These are phyloP conservation scores for Pseudodiploospora longispora DNA, from an alignment of 2,329 filamentous ascomycete genomes.

Conservation along the genomic window DNA sequence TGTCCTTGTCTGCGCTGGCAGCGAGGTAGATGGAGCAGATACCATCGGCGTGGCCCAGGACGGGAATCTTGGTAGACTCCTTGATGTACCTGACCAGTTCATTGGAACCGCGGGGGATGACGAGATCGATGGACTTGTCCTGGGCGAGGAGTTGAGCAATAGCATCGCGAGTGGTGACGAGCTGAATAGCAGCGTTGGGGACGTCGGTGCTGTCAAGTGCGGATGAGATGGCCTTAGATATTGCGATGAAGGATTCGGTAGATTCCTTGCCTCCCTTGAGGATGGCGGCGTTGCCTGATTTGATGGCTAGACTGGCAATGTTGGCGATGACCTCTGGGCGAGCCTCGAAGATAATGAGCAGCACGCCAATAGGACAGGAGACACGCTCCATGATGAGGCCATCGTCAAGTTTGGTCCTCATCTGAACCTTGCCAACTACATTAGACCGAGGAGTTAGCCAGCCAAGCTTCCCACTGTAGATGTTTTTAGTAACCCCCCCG, in stretches of 20 bases:
- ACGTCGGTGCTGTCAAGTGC: slow-evolving; percentile 68
- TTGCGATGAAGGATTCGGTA: slow-evolving; percentile 87
- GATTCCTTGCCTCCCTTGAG: slow-evolving; percentile 97
- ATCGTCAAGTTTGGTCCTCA: slow-evolving; percentile 80
- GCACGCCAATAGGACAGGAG: slow-evolving; percentile 91
- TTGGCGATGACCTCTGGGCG: slow-evolving; percentile 97
- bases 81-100: slow-evolving; percentile 89
- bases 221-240: slow-evolving; percentile 73
- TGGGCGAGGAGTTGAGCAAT: slow-evolving; percentile 81
- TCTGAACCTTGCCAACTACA: slow-evolving; percentile 71
- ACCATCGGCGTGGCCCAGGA: slow-evolving; percentile 92
- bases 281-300: slow-evolving; percentile 94
- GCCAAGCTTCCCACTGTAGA: neutral
- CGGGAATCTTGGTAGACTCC: slow-evolving; percentile 83
- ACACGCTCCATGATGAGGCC: slow-evolving; percentile 78
- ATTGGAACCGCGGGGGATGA: slow-evolving; percentile 86
- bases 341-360: slow-evolving; percentile 97
- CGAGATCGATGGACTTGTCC: slow-evolving; percentile 84
- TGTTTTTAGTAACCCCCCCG: too few relatives aligned
- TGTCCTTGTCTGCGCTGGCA: slow-evolving; percentile 61
- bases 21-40: slow-evolving; percentile 84
- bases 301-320: slow-evolving; percentile 90
- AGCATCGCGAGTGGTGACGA: slow-evolving; percentile 86
- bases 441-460: neutral
- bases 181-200: slow-evolving; percentile 80